Evolutionary conservation across 1,139 yeast genomes (phyloP).

Genomic region (Saccharomyces hybrid): DNA sequence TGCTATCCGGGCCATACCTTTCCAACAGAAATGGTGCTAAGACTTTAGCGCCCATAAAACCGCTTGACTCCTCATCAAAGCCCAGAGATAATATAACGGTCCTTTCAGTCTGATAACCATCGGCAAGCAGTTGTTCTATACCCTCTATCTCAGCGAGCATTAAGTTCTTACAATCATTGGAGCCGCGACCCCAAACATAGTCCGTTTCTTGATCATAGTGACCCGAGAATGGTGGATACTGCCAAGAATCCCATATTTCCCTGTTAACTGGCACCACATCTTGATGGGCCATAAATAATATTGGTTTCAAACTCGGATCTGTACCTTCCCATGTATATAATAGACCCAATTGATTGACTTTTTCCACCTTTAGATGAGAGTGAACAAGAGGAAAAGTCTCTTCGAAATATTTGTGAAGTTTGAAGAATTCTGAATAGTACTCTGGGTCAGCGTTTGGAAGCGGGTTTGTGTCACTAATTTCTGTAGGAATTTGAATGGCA

Average conservation of each 20-base stretch:
- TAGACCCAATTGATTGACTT: slow-evolving; percentile 59
- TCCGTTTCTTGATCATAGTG: slow-evolving; percentile 49
- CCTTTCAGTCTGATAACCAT: slow-evolving; percentile 47
- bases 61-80: slow-evolving; percentile 66
- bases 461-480: slow-evolving; percentile 46
- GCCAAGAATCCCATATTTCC: slow-evolving; percentile 54
- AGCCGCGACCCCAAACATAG: slow-evolving; percentile 56
- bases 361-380: slow-evolving; percentile 42
- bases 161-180: slow-evolving; percentile 55
- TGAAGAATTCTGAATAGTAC: slow-evolving; percentile 25
- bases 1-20: slow-evolving; percentile 48
- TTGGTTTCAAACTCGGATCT: slow-evolving; percentile 48
- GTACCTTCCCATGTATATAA: slow-evolving; percentile 63
- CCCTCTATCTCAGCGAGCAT: slow-evolving; percentile 54
- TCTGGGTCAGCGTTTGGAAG: slow-evolving; percentile 37
- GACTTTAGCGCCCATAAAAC: slow-evolving; percentile 48
- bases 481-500: slow-evolving; percentile 57
- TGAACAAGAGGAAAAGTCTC: slow-evolving; percentile 55
- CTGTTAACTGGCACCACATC: slow-evolving; percentile 78
- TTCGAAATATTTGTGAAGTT: slow-evolving; percentile 49
- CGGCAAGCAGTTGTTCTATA: slow-evolving; percentile 42
- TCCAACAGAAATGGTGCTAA: slow-evolving; percentile 40
- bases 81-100: slow-evolving; percentile 57
- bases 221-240: slow-evolving; percentile 62
- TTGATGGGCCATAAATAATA: slow-evolving; percentile 67